Evolutionary conservation across 352 stramenopile species (phyloP).

Genomic region (Globisporangium middletonii): DNA sequence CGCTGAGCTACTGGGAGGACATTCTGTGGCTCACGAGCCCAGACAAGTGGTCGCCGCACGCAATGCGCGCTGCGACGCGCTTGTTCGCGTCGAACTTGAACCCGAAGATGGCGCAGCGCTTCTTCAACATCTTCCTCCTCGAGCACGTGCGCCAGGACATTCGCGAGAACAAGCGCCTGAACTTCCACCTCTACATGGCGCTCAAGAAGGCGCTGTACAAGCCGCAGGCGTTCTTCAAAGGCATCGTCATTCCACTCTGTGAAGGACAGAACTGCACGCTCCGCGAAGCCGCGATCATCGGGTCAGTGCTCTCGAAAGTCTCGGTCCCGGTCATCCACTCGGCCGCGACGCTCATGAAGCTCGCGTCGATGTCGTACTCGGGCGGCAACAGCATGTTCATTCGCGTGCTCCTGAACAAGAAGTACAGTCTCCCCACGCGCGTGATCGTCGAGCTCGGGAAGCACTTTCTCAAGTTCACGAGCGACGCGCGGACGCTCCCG

Average conservation of each 20-base stretch:
- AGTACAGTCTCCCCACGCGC: conserved; percentile 97
- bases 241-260: conserved; percentile 97
- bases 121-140: conserved; percentile 98
- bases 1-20: conserved; percentile 98
- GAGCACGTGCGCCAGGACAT: conserved; percentile 97
- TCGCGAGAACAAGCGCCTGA: conserved; percentile 95
- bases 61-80: conserved; percentile 95
- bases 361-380: conserved; percentile 95
- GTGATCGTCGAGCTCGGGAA: conserved; percentile 95
- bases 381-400: conserved; percentile 98
- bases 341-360: conserved; percentile 98
- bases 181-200: conserved; percentile 99
- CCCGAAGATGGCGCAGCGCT: conserved; percentile 98
- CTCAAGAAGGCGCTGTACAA: conserved; percentile 99
- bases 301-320: conserved; percentile 96
- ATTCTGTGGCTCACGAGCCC: conserved; percentile 97
- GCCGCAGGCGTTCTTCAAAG: conserved; percentile 99
- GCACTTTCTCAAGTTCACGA: conserved; percentile 94
- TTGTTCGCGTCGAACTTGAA: conserved; percentile 99
- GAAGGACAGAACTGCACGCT: conserved; percentile 94
- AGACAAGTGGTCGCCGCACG: conserved; percentile 98
- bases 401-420: conserved; percentile 98
- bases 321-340: conserved; percentile 98
- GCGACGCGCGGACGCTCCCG: conserved; percentile 84
- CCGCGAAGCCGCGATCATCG: conserved; percentile 97